These are phyloP conservation scores for Prunus yedoensis DNA, from an alignment of 331 rosid genomes.

Conservation along the genomic window DNA sequence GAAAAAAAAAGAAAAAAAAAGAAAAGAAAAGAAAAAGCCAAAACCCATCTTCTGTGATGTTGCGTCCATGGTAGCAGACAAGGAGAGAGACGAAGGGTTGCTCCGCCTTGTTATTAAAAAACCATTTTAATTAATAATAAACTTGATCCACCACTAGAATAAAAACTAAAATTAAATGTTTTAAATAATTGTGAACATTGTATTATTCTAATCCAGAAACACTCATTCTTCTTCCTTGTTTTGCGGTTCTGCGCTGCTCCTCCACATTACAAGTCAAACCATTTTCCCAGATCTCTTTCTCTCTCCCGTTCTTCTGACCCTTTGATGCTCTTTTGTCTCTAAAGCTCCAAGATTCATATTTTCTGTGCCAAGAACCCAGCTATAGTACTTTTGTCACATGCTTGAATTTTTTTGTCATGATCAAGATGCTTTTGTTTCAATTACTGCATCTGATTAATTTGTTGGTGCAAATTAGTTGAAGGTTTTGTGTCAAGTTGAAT, in stretches of 20 bases:
- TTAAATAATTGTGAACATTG: constrained; percentile 24
- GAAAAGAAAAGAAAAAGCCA: no score
- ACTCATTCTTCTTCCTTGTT: constrained; percentile 49
- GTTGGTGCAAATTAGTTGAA: neutral
- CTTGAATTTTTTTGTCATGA: neutral
- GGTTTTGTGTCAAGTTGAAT: constrained; percentile 19
- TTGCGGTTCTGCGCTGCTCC: constrained; percentile 32
- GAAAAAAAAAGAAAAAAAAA: no score
- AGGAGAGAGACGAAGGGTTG: constrained; percentile 44
- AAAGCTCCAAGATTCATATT: constrained; percentile 25
- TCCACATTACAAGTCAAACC: constrained; percentile 72
- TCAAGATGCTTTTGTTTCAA: constrained; percentile 3
- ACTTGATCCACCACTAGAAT: constrained; percentile 40
- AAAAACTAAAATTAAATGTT: constrained; percentile 21
- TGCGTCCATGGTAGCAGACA: constrained; percentile 36
- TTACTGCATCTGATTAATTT: neutral
- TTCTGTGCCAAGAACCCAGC: constrained; percentile 18
- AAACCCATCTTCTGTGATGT: constrained; percentile 21
- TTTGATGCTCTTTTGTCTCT: constrained; percentile 22
- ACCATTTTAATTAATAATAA: constrained; percentile 18
- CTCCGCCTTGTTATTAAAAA: constrained; percentile 46
- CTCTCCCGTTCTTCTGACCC: constrained; percentile 28
- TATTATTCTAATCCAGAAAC: constrained; percentile 40
- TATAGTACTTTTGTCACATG: constrained; percentile 5
- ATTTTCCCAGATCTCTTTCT: constrained; percentile 19